A percentile compares a stretch with the other conserved stretches of the same genome.
phyloP scores from a whole-genome alignment of 257 asterid species.

The Cruciata laevipes region DNA sequence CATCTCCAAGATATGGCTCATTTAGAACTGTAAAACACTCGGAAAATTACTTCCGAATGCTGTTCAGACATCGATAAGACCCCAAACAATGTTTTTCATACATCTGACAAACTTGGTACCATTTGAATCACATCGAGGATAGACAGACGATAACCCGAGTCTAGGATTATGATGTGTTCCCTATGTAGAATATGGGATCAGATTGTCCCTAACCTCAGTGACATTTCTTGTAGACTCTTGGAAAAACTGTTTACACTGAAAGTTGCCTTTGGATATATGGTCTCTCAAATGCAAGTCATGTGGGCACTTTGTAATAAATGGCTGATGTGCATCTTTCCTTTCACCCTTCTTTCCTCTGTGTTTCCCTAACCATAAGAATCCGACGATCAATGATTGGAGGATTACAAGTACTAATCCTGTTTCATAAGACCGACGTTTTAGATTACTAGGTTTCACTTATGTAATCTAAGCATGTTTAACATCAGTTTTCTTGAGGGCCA shows the following conservation, averaged over 20 bases:
- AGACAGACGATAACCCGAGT: constrained; percentile 10
- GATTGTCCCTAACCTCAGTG: constrained; percentile 13
- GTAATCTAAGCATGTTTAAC: neutral
- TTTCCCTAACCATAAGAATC: neutral
- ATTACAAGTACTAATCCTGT: neutral
- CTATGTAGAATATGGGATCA: constrained; percentile 7
- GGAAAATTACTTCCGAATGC: neutral
- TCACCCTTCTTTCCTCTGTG: neutral
- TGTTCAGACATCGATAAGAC: neutral
- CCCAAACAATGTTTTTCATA: neutral
- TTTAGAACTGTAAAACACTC: neutral
- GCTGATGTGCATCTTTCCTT: neutral
- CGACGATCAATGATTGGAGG: neutral
- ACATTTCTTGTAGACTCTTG: constrained; percentile 4
- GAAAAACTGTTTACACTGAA: neutral
- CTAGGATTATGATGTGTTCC: constrained; percentile 3
- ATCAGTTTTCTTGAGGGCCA: neutral
- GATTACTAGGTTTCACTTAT: neutral
- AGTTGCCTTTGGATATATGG: neutral
- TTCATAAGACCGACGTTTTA: neutral
- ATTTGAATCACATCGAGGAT: constrained; percentile 8
- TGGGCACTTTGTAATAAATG: constrained; percentile 7
- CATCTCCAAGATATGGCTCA: neutral
- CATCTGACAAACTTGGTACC: neutral
- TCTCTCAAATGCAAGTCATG: neutral